These are phyloP conservation scores for Chaetomium sp. DNA, from an alignment of 2,329 filamentous ascomycete species.

Conservation along the genomic window DNA sequence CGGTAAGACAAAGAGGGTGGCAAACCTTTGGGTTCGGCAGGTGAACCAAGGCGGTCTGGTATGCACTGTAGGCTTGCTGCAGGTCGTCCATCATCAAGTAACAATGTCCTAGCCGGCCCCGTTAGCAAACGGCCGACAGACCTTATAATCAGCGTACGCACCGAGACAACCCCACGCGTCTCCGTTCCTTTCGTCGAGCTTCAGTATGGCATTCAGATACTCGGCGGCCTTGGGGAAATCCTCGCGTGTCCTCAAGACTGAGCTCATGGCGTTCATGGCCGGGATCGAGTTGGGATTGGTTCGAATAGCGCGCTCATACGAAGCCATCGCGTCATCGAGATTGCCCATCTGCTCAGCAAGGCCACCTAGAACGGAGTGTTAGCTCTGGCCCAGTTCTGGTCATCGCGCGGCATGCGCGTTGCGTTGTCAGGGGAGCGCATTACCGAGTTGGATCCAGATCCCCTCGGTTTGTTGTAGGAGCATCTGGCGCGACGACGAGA, in stretches of 20 bases:
- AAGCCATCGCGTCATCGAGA: conserved; percentile 82
- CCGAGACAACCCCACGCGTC: conserved; percentile 96
- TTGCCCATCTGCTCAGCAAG: conserved; percentile 87
- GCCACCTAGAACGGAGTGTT: conserved; percentile 60
- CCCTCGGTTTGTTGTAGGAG: conserved; percentile 75
- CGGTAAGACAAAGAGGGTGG: conserved; percentile 17
- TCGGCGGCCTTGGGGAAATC: conserved; percentile 93
- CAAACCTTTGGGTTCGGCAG: conserved; percentile 86
- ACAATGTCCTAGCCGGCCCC: conserved; percentile 72
- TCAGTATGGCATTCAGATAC: conserved; percentile 86
- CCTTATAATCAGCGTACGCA: conserved; percentile 44
- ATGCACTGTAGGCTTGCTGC: conserved; percentile 94
- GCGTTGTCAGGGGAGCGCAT: conserved; percentile 37
- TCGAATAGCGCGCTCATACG: conserved; percentile 86
- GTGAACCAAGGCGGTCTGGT: conserved; percentile 93
- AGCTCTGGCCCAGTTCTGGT: conserved; percentile 34
- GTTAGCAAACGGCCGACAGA: conserved; percentile 3
- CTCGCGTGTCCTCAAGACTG: conserved; percentile 87
- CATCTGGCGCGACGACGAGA: conserved; percentile 67
- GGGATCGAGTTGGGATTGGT: conserved; percentile 87
- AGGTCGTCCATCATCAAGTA: conserved; percentile 98
- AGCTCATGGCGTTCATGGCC: conserved; percentile 92
- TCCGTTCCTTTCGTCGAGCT: conserved; percentile 84
- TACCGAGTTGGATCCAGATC: conserved; percentile 93
- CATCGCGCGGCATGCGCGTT: conserved; percentile 20